These are phyloP conservation scores for Megacollybia marginata DNA, from an alignment of 768 basidiomycete genomes.

Conservation along the genomic window DNA sequence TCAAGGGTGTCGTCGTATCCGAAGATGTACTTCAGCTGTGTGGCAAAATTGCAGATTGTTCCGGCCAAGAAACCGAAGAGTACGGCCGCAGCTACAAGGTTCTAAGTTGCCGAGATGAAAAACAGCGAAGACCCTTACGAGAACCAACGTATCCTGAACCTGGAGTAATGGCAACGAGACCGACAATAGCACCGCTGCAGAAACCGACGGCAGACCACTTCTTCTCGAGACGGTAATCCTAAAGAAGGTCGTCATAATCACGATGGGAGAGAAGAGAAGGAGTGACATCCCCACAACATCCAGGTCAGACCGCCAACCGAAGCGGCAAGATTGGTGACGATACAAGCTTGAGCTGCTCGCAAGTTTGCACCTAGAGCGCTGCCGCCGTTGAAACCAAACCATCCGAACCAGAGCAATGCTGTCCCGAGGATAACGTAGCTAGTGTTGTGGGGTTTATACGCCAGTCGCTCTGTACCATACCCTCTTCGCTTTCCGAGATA, in stretches of 20 bases:
- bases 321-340: conserved; percentile 91
- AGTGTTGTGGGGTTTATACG: conserved; percentile 92
- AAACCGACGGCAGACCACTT: conserved; percentile 95
- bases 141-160: conserved; percentile 76
- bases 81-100: conserved; percentile 60
- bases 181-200: conserved; percentile 90
- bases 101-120: background rate
- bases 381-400: conserved; percentile 96
- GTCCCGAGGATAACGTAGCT: conserved; percentile 93
- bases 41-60: conserved; percentile 89
- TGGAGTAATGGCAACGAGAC: conserved; percentile 87
- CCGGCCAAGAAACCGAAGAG: conserved; percentile 82
- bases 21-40: conserved; percentile 81
- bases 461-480: conserved; percentile 84
- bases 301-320: conserved; percentile 83
- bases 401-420: conserved; percentile 89
- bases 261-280: background rate
- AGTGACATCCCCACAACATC: conserved; percentile 72
- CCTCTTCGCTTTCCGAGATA: conserved; percentile 89
- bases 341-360: conserved; percentile 81
- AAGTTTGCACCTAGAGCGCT: conserved; percentile 85
- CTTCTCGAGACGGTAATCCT: conserved; percentile 87
- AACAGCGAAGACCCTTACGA: conserved; percentile 34
- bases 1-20: conserved; percentile 77
- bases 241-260: background rate